phyloP scores from a whole-genome alignment of 306 rosid species.

The Vigna unguiculata region DNA sequence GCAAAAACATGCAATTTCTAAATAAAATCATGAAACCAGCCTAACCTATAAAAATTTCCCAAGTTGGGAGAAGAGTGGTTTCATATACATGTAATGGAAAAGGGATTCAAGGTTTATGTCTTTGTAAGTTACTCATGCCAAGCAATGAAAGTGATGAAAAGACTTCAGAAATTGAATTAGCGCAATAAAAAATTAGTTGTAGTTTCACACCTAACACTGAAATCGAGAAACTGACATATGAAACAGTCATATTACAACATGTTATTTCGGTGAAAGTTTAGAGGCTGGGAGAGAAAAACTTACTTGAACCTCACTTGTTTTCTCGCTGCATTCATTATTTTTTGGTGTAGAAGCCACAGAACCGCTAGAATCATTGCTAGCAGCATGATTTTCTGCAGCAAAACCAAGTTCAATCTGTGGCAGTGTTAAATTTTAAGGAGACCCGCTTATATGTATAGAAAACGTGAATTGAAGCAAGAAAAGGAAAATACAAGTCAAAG shows the following conservation, averaged over 20 bases:
- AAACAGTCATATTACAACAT: slow-evolving; percentile 2
- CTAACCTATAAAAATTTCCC: slow-evolving; percentile 48
- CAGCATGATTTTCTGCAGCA: slow-evolving; percentile 54
- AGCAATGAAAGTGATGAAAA: neutral
- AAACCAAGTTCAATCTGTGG: slow-evolving; percentile 49
- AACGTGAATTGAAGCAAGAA: neutral
- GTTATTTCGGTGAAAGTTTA: neutral
- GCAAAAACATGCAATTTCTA: slow-evolving; percentile 55
- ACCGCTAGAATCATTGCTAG: slow-evolving; percentile 60
- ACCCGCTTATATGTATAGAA: slow-evolving; percentile 47
- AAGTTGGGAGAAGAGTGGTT: slow-evolving; percentile 40
- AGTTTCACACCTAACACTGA: slow-evolving; percentile 23
- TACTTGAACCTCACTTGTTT: slow-evolving; percentile 71
- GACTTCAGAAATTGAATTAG: slow-evolving; percentile 22
- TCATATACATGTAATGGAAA: slow-evolving; percentile 28
- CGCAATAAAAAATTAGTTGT: neutral
- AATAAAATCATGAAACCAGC: slow-evolving; percentile 53
- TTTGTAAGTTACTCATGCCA: slow-evolving; percentile 22
- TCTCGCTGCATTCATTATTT: slow-evolving; percentile 54
- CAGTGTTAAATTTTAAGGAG: slow-evolving; percentile 47
- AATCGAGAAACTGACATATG: slow-evolving; percentile 28
- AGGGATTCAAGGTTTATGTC: slow-evolving; percentile 5
- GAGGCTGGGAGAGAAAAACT: slow-evolving; percentile 23
- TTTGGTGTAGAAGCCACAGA: slow-evolving; percentile 55
- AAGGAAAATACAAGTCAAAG: slow-evolving; percentile 4